Conservation (phyloP, 164 flowering plant species). For the Vitis labrusca region DNA sequence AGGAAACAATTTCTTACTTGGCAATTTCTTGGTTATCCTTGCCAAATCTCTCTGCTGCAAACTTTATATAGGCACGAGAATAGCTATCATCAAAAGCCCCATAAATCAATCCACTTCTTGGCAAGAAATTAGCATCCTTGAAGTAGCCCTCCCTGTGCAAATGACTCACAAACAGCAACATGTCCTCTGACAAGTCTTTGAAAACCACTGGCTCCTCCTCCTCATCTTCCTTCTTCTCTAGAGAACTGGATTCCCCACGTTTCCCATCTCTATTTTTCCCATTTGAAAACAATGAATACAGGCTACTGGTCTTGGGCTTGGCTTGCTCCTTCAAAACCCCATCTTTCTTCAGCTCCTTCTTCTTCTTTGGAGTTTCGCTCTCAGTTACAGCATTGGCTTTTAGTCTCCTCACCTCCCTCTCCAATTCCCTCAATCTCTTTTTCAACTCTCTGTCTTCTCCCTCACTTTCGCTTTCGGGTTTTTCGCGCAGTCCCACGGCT, state of each 20-base stretch:
- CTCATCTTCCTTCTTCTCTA: slow-evolving; percentile 1
- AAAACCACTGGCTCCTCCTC: slow-evolving; percentile 11
- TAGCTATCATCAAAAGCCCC: slow-evolving; percentile 34
- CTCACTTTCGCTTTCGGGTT: slow-evolving; percentile 15
- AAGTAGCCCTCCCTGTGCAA: slow-evolving; percentile 53
- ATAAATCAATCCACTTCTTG: slow-evolving; percentile 27
- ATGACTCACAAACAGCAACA: slow-evolving; percentile 34
- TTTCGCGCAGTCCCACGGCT: slow-evolving; percentile 26
- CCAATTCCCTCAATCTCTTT: slow-evolving; percentile 27
- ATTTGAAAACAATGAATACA: slow-evolving; percentile 21
- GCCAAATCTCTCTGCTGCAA: slow-evolving; percentile 46
- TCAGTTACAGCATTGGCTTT: slow-evolving; percentile 1
- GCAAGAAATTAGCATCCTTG: slow-evolving; percentile 39
- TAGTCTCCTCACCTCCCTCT: slow-evolving; percentile 30
- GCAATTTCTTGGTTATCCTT: slow-evolving; percentile 55
- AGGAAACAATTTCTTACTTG: slow-evolving; percentile 36
- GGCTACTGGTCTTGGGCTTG: slow-evolving; percentile 8
- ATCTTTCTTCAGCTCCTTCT: not conserved
- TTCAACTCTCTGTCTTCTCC: slow-evolving; percentile 18
- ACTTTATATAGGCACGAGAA: slow-evolving; percentile 38
- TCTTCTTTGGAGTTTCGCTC: slow-evolving; percentile 3
- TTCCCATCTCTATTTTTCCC: not conserved
- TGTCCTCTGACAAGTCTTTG: slow-evolving; percentile 43
- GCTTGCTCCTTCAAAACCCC: not conserved
- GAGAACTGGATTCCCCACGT: not conserved